These are phyloP conservation scores for Arachis stenosperma DNA, from an alignment of 306 rosid genomes.

Conservation along the genomic window DNA sequence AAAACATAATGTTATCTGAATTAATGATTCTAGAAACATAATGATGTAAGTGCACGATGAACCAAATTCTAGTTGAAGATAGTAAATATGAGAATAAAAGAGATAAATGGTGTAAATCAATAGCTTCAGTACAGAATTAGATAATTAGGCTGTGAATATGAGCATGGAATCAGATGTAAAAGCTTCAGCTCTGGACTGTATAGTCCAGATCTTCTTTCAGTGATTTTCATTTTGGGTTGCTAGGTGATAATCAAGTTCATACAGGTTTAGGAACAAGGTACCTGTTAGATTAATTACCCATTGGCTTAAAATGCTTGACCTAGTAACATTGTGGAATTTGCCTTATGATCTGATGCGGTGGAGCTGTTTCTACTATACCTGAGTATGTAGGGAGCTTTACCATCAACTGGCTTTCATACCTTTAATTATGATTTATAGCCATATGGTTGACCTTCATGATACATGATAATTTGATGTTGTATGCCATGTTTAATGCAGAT, in stretches of 20 bases:
- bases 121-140: neutral
- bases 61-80: neutral
- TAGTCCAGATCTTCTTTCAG: too few relatives aligned
- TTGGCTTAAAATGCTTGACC: too few relatives aligned
- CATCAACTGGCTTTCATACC: too few relatives aligned
- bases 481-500: neutral
- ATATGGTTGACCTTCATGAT: neutral
- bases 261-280: too few relatives aligned
- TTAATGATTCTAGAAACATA: neutral
- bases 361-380: too few relatives aligned
- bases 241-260: too few relatives aligned
- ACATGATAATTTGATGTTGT: neutral
- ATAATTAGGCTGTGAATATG: neutral
- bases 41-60: neutral
- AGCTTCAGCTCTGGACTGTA: too few relatives aligned
- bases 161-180: neutral
- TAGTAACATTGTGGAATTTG: too few relatives aligned
- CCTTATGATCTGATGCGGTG: too few relatives aligned
- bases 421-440: neutral
- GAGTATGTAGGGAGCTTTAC: too few relatives aligned
- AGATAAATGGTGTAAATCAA: neutral
- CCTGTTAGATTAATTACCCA: too few relatives aligned
- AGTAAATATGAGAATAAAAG: neutral
- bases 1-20: neutral
- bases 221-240: too few relatives aligned